Evolutionary conservation across 2,329 filamentous ascomycete species (phyloP).

Genomic region (Fusarium fujikuroi): DNA sequence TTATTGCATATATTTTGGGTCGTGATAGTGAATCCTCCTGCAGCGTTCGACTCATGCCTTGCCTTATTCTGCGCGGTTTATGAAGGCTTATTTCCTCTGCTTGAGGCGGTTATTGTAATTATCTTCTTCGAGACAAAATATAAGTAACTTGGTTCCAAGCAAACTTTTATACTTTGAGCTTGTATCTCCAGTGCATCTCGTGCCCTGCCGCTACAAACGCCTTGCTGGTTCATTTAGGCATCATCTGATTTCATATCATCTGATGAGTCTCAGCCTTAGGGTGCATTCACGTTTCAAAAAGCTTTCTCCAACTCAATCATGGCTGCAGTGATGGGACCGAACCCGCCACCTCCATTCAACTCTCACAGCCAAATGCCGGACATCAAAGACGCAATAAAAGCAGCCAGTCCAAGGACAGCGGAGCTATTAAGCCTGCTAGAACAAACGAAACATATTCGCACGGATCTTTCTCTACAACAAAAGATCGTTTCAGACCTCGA

Average conservation of each 20-base stretch:
- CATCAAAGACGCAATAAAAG: conserved; percentile 51
- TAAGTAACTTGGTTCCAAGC: not conserved
- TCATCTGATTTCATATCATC: conserved; percentile 28
- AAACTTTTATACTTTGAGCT: not conserved
- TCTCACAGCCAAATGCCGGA: conserved; percentile 38
- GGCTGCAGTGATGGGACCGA: conserved; percentile 9
- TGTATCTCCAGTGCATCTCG: not conserved
- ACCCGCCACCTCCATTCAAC: conserved; percentile 9
- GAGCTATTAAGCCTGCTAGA: conserved; percentile 59
- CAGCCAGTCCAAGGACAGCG: conserved; percentile 53
- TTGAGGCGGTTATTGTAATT: not conserved
- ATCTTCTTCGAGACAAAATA: not conserved
- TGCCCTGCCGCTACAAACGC: not conserved
- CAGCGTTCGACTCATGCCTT: conserved; percentile 17
- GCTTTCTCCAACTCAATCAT: not conserved
- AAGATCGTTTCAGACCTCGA: conserved; percentile 59
- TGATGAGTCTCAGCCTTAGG: conserved; percentile 5
- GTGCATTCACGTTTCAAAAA: not conserved
- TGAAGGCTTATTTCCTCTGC: not conserved
- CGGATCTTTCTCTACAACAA: conserved; percentile 58
- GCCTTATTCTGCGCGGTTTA: conserved; percentile 5
- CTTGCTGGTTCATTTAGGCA: not conserved
- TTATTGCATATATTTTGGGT: not conserved
- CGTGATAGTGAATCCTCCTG: conserved; percentile 25
- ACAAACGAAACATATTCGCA: conserved; percentile 60